Base-by-base conservation (phyloP, 78 protist species). In the Isochrysis galbana region DNA sequence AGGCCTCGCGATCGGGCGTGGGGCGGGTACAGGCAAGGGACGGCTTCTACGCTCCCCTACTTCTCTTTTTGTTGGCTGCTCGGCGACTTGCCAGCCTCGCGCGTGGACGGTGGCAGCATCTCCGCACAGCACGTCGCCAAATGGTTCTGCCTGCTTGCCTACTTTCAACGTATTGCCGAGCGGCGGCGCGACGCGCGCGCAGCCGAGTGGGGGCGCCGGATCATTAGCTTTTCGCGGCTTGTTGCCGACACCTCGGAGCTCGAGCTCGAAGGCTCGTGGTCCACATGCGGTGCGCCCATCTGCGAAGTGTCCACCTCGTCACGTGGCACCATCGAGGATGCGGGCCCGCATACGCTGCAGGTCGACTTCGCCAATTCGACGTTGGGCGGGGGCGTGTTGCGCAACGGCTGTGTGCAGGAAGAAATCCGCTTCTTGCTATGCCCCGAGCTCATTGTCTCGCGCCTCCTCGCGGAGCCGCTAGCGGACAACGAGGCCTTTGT, bases 311-410 rank as follows among this genome's bases (percentile, higher is more conserved):
- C 34, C 46, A 46, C 84, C 48, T 29, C 29, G 22, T 26, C 45
- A 23, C 48, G 23, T 21, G 84, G 84, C 32, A 36, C 46, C 34
- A 77, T 77, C 46, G 84, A 77, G 84, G 84, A 34, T 2, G 2
- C 80, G 41, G 80, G 41, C 39, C 41, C 36, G 47, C 10, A 4
- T 4, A 44, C 46, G 42, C 45, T 94, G 77, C 96, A 95, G 42
- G 93, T 96, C 3, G 98, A 96, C 82, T 96, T 96, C 88, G 98
- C 98, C 38, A 96, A 96, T 54, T 91, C 94, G 48, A 34, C 83
- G 29, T 82, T 96, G 42, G 98, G 98, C 51, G 98, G 98, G 46
- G 98, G 98, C 29, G 98, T 94, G 25, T 54, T 96, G 5, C 94
- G 97, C 39, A 87, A 92, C 80, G 98, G 98, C 19, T 90, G 94